Conservation (phyloP, 2,329 filamentous ascomycete genomes). For the Ascochyta clinopodiicola region DNA sequence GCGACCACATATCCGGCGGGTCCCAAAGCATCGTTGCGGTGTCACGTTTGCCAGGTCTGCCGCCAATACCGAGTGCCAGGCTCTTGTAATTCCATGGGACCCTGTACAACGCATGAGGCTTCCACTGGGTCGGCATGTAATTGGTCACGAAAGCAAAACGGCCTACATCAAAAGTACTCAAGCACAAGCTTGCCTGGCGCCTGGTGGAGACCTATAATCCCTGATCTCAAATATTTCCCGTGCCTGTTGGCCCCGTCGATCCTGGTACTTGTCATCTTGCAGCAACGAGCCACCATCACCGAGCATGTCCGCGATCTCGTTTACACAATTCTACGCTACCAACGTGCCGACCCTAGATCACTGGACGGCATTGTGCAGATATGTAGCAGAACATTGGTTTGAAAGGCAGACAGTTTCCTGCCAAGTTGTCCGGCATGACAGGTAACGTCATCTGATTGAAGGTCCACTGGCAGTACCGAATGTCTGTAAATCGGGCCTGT, state of each 20-base stretch:
- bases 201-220: conserved; percentile 25
- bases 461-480: background rate
- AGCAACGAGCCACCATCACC: conserved; percentile 16
- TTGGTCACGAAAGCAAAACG: conserved; percentile 34
- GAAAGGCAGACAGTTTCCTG: background rate
- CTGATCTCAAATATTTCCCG: conserved; percentile 6
- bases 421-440: background rate
- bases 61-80: conserved; percentile 34
- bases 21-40: conserved; percentile 28
- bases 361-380: conserved; percentile 27
- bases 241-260: conserved; percentile 7
- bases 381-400: background rate
- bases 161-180: conserved; percentile 21
- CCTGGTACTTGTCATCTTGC: conserved; percentile 5
- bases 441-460: conserved; percentile 2
- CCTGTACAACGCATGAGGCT: conserved; percentile 30
- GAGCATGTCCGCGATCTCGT: conserved; percentile 34
- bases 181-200: conserved; percentile 13
- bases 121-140: conserved; percentile 28
- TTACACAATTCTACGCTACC: conserved; percentile 17
- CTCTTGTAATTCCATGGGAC: conserved; percentile 21
- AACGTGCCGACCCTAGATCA: conserved; percentile 27
- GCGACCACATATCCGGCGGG: conserved; percentile 22
- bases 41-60: conserved; percentile 22
- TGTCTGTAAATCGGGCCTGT: background rate